Percentiles rank a stretch among this genome's conserved stretches.
These are phyloP conservation scores for Sesbania bispinosa DNA, from an alignment of 306 rosid genomes.

Conservation along the genomic window DNA sequence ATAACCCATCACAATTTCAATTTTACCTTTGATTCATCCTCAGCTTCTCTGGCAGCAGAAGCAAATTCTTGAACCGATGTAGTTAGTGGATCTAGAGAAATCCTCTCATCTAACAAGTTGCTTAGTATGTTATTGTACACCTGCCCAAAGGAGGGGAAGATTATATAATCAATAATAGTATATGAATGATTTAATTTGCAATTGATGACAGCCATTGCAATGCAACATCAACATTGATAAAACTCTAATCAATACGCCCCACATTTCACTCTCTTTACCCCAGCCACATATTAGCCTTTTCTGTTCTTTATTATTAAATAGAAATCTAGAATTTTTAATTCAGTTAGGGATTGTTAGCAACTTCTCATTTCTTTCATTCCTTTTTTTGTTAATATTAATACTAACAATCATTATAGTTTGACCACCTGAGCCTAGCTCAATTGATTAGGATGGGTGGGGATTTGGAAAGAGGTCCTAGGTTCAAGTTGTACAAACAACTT, in stretches of 20 bases:
- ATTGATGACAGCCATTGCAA: neutral
- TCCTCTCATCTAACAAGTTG: slow-evolving; percentile 43
- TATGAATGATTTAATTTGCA: neutral
- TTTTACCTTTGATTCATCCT: slow-evolving; percentile 70
- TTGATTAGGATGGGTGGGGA: neutral
- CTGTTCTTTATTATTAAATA: neutral
- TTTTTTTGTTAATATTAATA: neutral
- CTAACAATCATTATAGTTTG: neutral
- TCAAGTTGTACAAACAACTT: neutral
- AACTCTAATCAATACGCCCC: neutral
- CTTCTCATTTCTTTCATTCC: neutral
- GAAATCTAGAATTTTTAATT: neutral
- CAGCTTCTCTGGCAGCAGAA: slow-evolving; percentile 63
- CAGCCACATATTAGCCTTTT: neutral
- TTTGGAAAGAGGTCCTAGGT: neutral
- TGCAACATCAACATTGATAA: neutral
- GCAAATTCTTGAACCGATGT: slow-evolving; percentile 64
- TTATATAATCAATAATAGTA: neutral
- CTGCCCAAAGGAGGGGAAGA: slow-evolving; percentile 41
- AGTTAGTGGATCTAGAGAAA: slow-evolving; percentile 51
- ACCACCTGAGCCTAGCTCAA: neutral
- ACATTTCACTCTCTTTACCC: neutral
- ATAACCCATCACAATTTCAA: neutral
- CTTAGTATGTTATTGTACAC: slow-evolving; percentile 46
- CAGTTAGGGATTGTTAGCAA: neutral